Evolutionary conservation across 305 asterid genomes (phyloP).

Genomic region (Monarda citriodora): DNA sequence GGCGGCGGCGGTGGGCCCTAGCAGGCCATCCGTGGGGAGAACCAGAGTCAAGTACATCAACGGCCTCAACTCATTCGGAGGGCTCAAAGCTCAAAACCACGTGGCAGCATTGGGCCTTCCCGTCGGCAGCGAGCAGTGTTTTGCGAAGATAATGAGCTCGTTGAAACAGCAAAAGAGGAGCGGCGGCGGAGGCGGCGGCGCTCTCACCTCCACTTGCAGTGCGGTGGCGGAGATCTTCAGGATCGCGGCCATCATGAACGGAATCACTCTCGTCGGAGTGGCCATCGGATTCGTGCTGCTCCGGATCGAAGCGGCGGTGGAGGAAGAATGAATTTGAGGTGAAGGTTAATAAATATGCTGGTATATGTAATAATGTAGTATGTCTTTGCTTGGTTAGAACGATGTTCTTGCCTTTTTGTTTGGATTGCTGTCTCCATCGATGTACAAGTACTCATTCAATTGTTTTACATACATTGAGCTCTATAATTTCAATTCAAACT

Average conservation of each 20-base stretch:
- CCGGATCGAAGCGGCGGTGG: constrained; percentile 68
- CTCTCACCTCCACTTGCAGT: constrained; percentile 67
- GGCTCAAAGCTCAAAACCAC: constrained; percentile 77
- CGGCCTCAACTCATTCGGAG: constrained; percentile 80
- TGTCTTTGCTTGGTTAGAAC: constrained; percentile 25
- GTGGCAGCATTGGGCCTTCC: constrained; percentile 70
- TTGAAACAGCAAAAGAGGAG: constrained; percentile 28
- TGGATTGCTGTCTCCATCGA: constrained; percentile 20
- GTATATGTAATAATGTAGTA: constrained; percentile 12
- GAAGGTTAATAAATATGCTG: neutral
- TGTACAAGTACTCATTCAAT: constrained; percentile 17
- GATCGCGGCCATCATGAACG: constrained; percentile 73
- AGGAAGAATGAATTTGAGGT: constrained; percentile 50
- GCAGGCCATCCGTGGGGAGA: constrained; percentile 33
- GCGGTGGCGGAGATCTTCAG: constrained; percentile 77
- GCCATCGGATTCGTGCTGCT: constrained; percentile 92
- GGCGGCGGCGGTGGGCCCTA: constrained; percentile 34
- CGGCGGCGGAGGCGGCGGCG: constrained; percentile 48
- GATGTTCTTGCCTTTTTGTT: constrained; percentile 19
- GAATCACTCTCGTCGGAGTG: constrained; percentile 72
- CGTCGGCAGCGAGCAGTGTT: constrained; percentile 53
- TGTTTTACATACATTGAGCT: constrained; percentile 10
- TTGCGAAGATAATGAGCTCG: constrained; percentile 66
- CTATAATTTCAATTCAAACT: neutral
- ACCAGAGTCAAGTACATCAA: constrained; percentile 49